Base-by-base conservation (phyloP, 202 grass and related monocot genomes). In the Carex arenaria region DNA sequence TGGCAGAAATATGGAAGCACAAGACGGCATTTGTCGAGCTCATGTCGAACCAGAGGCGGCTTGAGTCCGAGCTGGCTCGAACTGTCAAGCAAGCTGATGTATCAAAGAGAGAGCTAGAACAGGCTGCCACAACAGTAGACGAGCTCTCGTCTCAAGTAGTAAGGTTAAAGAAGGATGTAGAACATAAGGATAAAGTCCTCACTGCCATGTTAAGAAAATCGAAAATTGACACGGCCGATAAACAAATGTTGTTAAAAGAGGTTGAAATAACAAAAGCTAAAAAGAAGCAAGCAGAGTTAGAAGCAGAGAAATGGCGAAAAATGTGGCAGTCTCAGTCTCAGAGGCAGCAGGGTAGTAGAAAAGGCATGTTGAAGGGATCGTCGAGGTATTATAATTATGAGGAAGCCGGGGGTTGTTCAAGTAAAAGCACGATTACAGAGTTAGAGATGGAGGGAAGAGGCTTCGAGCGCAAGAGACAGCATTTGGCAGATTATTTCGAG, bases 171-270 rank as follows among this genome's bases (percentile, higher is more conserved):
- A 90, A 87, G 49, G 92, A 94, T 55, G 84, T 85, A 1, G 90
- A 92, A 82, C 92, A 97, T 65, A 94, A 94, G 87, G 92, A 97
- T 75, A 94, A 92, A 78, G 90, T 97, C 38, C 87, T 97, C 10
- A 92, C 92, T 0, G 92, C 94, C 17, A 87, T 97, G 92, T 81
- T 94, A 80, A 88, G 92, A 55, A 97, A 97, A 88, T 92, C 90
- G 34, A 97, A 91, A 90, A 81, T 94, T 7, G 92, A 97, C 64
- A 87, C 88, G 45, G 87, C 88, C 11, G 92, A 94, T 78, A 85
- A 87, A 78, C 88, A 91, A 77, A 85, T 88, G 94, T 67, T 94
- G 78, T 82, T 94, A 38, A 77, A 91, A 13, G 92, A 97, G 80
- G 85, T 94, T 45, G 91, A 94, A 83, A 26, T 87, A 81, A 52